These are phyloP conservation scores for Phlyctochytrium arcticum DNA, from an alignment of 192 early-diverging fungal genomes.

Conservation along the genomic window DNA sequence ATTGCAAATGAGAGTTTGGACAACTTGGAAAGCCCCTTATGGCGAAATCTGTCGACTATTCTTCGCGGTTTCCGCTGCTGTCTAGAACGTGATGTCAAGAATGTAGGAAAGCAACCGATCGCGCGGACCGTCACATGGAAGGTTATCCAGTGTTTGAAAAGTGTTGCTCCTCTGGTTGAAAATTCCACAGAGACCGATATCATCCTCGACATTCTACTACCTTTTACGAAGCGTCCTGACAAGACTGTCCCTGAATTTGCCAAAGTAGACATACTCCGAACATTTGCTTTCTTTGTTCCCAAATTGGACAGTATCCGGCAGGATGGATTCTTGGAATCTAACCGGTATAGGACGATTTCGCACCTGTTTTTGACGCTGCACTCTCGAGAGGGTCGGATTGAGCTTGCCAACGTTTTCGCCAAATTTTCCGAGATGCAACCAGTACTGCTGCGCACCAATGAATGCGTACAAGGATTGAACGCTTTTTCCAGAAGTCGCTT, in stretches of 20 bases:
- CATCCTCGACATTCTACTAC: constrained; percentile 77
- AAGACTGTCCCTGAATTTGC: constrained; percentile 69
- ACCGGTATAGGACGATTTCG: constrained; percentile 65
- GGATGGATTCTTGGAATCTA: constrained; percentile 13
- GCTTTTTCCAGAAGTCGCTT: constrained; percentile 67
- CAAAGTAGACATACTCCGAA: constrained; percentile 79
- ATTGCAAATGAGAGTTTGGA: constrained; percentile 17
- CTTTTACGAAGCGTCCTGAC: constrained; percentile 69
- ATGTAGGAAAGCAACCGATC: background rate
- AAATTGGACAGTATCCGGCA: constrained; percentile 55
- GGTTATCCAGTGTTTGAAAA: constrained; percentile 76
- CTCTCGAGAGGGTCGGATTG: constrained; percentile 56
- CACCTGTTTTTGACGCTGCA: constrained; percentile 68
- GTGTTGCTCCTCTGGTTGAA: constrained; percentile 68
- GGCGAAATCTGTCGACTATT: constrained; percentile 52
- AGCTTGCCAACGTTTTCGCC: constrained; percentile 59
- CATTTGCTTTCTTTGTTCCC: constrained; percentile 74
- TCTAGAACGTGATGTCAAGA: constrained; percentile 36
- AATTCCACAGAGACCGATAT: constrained; percentile 60
- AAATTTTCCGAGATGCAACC: constrained; percentile 62
- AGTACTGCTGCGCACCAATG: constrained; percentile 45
- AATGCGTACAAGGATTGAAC: constrained; percentile 72
- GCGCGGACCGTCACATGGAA: constrained; percentile 41
- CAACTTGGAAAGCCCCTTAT: constrained; percentile 43
- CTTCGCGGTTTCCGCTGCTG: constrained; percentile 47